A percentile compares a stretch with the other conserved stretches of the same genome.
Conservation (phyloP, 768 basidiomycete species). For the Xerocomellus intermedius region DNA sequence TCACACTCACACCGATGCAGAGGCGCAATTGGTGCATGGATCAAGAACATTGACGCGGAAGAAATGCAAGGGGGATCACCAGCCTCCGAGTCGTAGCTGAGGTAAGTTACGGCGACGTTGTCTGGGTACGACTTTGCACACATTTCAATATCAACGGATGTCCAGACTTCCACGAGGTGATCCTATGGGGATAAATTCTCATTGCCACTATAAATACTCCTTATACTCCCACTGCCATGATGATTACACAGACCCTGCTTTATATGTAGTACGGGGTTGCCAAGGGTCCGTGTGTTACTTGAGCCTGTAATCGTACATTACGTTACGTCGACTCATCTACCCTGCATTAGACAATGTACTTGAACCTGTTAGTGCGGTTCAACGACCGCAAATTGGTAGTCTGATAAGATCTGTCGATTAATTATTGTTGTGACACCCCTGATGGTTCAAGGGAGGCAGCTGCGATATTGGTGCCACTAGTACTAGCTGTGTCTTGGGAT, state of each 20-base stretch:
- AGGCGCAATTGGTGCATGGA: slow-evolving; percentile 96
- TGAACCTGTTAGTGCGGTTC: background rate
- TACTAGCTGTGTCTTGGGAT: background rate
- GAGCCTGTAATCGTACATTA: slow-evolving; percentile 19
- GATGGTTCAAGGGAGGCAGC: background rate
- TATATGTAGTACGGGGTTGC: slow-evolving; percentile 13
- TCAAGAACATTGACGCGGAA: slow-evolving; percentile 82
- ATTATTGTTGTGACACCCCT: slow-evolving; percentile 1
- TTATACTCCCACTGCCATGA: slow-evolving; percentile 21
- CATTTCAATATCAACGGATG: slow-evolving; percentile 2
- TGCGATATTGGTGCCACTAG: background rate
- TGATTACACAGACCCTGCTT: slow-evolving; percentile 7
- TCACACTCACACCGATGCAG: slow-evolving; percentile 38
- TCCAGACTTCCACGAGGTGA: slow-evolving; percentile 29
- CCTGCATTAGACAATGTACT: slow-evolving; percentile 10
- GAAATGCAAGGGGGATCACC: slow-evolving; percentile 14
- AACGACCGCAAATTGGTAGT: background rate
- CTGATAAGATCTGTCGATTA: slow-evolving; percentile 6
- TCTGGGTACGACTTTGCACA: slow-evolving; percentile 2
- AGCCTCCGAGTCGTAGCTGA: slow-evolving; percentile 7
- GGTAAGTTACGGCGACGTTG: background rate
- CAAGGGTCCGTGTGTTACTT: slow-evolving; percentile 4
- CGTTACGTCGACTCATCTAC: slow-evolving; percentile 13
- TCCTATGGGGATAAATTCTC: slow-evolving; percentile 19
- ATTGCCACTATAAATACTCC: slow-evolving; percentile 25